Evolutionary conservation across 106 monocot genomes (phyloP).

Genomic region (Cymbidium sinense): DNA sequence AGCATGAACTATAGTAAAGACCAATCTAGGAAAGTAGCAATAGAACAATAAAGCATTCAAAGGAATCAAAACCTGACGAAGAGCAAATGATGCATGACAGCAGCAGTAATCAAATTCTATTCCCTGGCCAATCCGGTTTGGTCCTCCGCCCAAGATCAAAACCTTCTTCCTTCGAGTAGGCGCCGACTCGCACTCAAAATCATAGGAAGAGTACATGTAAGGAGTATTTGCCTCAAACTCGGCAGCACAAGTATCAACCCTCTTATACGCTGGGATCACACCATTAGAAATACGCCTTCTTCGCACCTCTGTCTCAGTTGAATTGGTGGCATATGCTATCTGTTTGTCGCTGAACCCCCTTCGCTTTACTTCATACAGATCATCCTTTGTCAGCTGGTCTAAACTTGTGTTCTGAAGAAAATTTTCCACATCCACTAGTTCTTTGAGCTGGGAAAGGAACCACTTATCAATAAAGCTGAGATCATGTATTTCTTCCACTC

Average conservation of each 20-base stretch:
- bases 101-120: slow-evolving; percentile 99
- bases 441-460: slow-evolving; percentile 84
- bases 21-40: neutral
- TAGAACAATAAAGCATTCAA: neutral
- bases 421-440: slow-evolving; percentile 83
- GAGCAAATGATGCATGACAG: slow-evolving; percentile 98
- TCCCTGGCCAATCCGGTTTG: slow-evolving; percentile 96
- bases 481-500: slow-evolving; percentile 84
- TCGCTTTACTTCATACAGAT: slow-evolving; percentile 74
- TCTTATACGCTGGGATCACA: slow-evolving; percentile 77
- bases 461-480: slow-evolving; percentile 81
- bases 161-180: slow-evolving; percentile 81
- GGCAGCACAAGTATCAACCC: slow-evolving; percentile 98
- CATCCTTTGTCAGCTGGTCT: slow-evolving; percentile 62
- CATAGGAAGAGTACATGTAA: slow-evolving; percentile 98
- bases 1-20: neutral
- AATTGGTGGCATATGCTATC: slow-evolving; percentile 72
- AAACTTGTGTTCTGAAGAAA: slow-evolving; percentile 53
- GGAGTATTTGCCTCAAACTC: slow-evolving; percentile 99
- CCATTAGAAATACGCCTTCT: slow-evolving; percentile 50
- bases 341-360: slow-evolving; percentile 96
- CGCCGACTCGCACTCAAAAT: slow-evolving; percentile 87
- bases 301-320: slow-evolving; percentile 62
- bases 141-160: slow-evolving; percentile 93
- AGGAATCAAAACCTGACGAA: slow-evolving; percentile 59